A percentile compares a stretch with the other conserved stretches of the same genome.
These are phyloP conservation scores for Hygrocybe punicea DNA, from an alignment of 768 basidiomycete genomes.

Conservation along the genomic window DNA sequence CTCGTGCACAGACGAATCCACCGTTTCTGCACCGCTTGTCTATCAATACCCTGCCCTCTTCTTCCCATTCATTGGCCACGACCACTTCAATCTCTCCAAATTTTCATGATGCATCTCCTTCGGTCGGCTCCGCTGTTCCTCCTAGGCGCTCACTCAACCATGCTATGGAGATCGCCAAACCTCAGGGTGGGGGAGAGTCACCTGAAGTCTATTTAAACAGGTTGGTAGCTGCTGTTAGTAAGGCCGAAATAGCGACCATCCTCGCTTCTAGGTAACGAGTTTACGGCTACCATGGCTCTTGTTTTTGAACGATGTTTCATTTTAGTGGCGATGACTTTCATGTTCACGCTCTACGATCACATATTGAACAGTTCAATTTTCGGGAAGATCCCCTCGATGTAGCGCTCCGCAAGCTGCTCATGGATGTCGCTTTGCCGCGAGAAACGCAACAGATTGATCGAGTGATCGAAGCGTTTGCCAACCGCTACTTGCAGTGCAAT, in stretches of 20 bases:
- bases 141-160: conserved; percentile 46
- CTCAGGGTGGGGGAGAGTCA: conserved; percentile 56
- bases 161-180: conserved; percentile 48
- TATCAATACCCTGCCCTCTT: conserved; percentile 56
- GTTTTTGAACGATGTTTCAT: conserved; percentile 8
- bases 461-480: conserved; percentile 93
- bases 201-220: conserved; percentile 67
- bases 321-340: conserved; percentile 71
- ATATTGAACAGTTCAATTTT: conserved; percentile 79
- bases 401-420: conserved; percentile 81
- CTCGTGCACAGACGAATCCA: conserved; percentile 59
- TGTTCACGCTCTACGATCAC: conserved; percentile 60
- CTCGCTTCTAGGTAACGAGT: conserved; percentile 71
- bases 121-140: conserved; percentile 33
- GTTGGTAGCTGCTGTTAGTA: conserved; percentile 60
- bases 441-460: conserved; percentile 99
- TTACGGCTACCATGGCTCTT: background rate
- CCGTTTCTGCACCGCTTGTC: conserved; percentile 69
- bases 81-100: conserved; percentile 18
- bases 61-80: conserved; percentile 40
- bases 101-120: conserved; percentile 11
- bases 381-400: conserved; percentile 81
- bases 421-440: conserved; percentile 86
- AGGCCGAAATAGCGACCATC: conserved; percentile 75
- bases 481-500: conserved; percentile 79